phyloP scores from a whole-genome alignment of 129 eudicot species.

The Gnaphalium uliginosum region DNA sequence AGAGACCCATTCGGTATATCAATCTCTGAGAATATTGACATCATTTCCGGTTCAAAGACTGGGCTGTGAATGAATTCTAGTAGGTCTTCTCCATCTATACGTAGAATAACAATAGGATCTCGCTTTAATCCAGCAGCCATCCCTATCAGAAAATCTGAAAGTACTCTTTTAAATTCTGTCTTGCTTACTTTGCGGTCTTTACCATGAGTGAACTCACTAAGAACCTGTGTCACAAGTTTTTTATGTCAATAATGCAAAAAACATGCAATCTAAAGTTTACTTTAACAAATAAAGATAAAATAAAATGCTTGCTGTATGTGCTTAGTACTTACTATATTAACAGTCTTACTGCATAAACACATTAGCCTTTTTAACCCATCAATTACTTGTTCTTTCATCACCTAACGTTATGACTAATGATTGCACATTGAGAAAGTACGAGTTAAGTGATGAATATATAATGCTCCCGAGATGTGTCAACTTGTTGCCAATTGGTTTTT shows the following conservation, averaged over 20 bases:
- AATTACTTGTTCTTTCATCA: constrained; percentile 13
- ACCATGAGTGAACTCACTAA: constrained; percentile 84
- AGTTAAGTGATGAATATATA: neutral
- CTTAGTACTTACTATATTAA: constrained; percentile 13
- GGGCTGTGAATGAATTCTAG: constrained; percentile 61
- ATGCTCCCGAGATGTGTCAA: neutral
- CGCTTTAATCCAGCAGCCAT: constrained; percentile 97
- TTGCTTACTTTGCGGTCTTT: constrained; percentile 77
- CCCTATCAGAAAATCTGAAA: constrained; percentile 88
- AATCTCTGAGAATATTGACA: constrained; percentile 60
- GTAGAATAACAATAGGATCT: constrained; percentile 86
- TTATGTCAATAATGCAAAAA: constrained; percentile 19
- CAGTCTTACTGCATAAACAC: constrained; percentile 19
- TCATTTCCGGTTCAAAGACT: constrained; percentile 66
- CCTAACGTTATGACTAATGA: constrained; percentile 23
- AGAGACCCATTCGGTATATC: constrained; percentile 49
- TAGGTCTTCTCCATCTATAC: constrained; percentile 92
- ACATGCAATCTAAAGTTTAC: neutral
- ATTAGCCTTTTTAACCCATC: constrained; percentile 22
- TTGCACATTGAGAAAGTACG: neutral
- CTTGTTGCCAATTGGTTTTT: neutral
- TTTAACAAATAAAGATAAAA: too few relatives aligned
- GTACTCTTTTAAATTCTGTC: constrained; percentile 70
- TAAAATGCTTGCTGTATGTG: neutral
- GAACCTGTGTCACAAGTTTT: constrained; percentile 57